These are phyloP conservation scores for Evansstolkia leycettana DNA, from an alignment of 495 filamentous ascomycete species.

Conservation along the genomic window DNA sequence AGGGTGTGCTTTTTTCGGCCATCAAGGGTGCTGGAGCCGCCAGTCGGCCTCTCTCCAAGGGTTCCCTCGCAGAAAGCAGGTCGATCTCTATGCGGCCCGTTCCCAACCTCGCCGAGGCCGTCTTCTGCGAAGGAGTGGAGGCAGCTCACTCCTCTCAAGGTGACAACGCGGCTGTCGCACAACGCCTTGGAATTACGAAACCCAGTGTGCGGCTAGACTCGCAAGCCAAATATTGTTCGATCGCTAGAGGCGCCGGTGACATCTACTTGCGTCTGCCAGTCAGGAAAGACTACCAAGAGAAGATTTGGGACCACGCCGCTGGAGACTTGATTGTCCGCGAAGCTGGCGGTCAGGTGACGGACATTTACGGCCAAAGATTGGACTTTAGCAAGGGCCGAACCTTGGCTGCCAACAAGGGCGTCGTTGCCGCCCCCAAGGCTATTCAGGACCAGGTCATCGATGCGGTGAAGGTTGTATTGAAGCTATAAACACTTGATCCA, in stretches of 20 bases:
- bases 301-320: constrained; percentile 99
- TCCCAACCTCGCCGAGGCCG: constrained; percentile 60
- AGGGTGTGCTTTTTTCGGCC: constrained; percentile 78
- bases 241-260: constrained; percentile 91
- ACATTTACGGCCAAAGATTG: constrained; percentile 64
- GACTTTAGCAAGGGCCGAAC: constrained; percentile 84
- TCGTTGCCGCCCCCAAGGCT: constrained; percentile 71
- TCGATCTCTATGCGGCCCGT: constrained; percentile 68
- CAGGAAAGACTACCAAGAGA: constrained; percentile 82
- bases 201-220: constrained; percentile 88
- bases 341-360: constrained; percentile 84
- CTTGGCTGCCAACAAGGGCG: constrained; percentile 77
- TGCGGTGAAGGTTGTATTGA: constrained; percentile 71
- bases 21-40: constrained; percentile 64
- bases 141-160: constrained; percentile 78
- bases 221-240: constrained; percentile 93
- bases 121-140: constrained; percentile 94
- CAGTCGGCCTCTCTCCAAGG: constrained; percentile 55
- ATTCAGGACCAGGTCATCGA: constrained; percentile 66
- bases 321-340: constrained; percentile 90
- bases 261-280: constrained; percentile 84
- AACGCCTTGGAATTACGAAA: constrained; percentile 71
- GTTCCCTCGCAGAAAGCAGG: constrained; percentile 43
- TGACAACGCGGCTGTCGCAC: constrained; percentile 74
- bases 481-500: too few species aligned